These are phyloP conservation scores for Sesbania bispinosa DNA, from an alignment of 306 rosid genomes.

Conservation along the genomic window DNA sequence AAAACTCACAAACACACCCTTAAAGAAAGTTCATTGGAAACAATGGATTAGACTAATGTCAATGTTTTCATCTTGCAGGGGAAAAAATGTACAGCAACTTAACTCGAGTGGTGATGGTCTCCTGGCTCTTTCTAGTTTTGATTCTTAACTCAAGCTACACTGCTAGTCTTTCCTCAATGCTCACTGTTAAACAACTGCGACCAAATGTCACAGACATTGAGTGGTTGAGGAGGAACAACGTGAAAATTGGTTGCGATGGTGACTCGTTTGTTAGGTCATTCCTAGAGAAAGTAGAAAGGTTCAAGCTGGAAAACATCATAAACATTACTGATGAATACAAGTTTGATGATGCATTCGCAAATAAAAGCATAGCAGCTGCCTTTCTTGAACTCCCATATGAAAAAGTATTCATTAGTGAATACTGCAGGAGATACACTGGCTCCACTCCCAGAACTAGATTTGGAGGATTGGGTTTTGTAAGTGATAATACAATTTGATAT, in stretches of 20 bases:
- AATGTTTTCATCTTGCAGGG: slow-evolving; percentile 32
- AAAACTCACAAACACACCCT: too few species aligned
- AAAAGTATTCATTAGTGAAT: slow-evolving; percentile 32
- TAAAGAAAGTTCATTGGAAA: neutral
- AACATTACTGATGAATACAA: slow-evolving; percentile 17
- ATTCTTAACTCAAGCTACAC: slow-evolving; percentile 62
- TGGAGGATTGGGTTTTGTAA: slow-evolving; percentile 79
- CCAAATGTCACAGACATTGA: slow-evolving; percentile 41
- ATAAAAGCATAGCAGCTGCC: slow-evolving; percentile 49
- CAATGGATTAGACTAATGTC: neutral
- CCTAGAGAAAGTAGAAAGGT: slow-evolving; percentile 34
- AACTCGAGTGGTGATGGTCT: slow-evolving; percentile 42
- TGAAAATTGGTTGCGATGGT: slow-evolving; percentile 54
- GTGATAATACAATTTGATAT: slow-evolving; percentile 14
- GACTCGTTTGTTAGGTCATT: slow-evolving; percentile 45
- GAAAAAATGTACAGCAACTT: slow-evolving; percentile 48
- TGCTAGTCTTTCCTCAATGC: slow-evolving; percentile 70
- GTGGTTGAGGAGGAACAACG: slow-evolving; percentile 33
- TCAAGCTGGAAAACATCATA: slow-evolving; percentile 32
- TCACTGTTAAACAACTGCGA: slow-evolving; percentile 42
- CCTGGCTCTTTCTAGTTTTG: slow-evolving; percentile 60
- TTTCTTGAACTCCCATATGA: slow-evolving; percentile 72
- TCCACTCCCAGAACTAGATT: slow-evolving; percentile 39
- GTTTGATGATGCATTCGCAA: slow-evolving; percentile 24
- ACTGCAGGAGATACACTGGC: slow-evolving; percentile 44